phyloP scores from a whole-genome alignment of 441 rosid species.

The Arabidopsis lyrata region DNA sequence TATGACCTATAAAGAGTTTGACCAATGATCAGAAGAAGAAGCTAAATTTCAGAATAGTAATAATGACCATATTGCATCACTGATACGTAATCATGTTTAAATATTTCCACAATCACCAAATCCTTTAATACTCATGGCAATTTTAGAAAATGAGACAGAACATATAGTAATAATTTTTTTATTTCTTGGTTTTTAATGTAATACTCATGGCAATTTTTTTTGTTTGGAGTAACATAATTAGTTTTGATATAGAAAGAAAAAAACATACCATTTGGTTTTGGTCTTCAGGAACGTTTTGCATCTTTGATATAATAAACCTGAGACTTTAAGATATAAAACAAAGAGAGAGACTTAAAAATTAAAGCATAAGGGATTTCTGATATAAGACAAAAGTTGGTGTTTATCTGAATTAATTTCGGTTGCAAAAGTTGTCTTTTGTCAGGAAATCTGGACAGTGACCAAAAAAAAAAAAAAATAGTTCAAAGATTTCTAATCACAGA shows the following conservation, averaged over 20 bases:
- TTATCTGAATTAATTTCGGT: background rate
- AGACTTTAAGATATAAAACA: background rate
- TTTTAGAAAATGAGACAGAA: background rate
- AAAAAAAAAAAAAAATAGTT: conserved; percentile 14
- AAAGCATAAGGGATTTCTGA: background rate
- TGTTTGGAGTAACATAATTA: background rate
- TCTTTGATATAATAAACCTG: conserved; percentile 37
- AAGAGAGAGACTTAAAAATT: background rate
- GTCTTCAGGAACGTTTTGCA: conserved; percentile 45
- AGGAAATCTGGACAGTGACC: conserved; percentile 8
- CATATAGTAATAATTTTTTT: background rate
- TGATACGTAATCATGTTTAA: conserved; percentile 11
- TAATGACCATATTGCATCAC: conserved; percentile 20
- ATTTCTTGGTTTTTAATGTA: background rate
- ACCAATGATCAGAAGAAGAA: conserved; percentile 17
- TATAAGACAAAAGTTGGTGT: conserved; percentile 21
- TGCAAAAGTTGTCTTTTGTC: conserved; percentile 19
- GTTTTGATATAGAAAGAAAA: conserved; percentile 14
- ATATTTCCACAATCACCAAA: conserved; percentile 10
- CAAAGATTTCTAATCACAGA: background rate
- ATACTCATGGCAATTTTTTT: too few relatives aligned
- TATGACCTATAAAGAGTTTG: conserved; percentile 51
- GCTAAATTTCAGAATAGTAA: conserved; percentile 8
- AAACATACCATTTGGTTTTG: conserved; percentile 37
- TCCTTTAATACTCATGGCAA: background rate